Evolutionary conservation across 2,329 filamentous ascomycete species (phyloP).

Genomic region (Rhinocladiella similis): DNA sequence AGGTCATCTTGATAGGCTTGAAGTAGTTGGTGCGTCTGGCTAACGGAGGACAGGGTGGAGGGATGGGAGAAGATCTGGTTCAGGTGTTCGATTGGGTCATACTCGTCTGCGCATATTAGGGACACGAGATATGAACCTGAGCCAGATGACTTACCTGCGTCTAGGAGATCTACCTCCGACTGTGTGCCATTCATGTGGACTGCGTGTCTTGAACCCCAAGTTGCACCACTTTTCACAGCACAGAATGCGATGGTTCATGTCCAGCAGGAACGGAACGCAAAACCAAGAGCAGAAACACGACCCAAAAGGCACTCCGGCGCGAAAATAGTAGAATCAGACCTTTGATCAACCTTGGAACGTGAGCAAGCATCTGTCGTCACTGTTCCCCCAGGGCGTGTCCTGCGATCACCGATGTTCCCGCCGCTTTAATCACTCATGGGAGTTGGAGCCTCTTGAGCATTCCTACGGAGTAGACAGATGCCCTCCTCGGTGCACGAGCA

Average conservation of each 20-base stretch:
- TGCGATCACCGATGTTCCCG: too few species aligned
- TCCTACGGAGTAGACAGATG: too few species aligned
- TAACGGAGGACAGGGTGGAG: constrained; percentile 75
- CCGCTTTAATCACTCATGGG: too few species aligned
- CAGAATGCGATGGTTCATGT: constrained; percentile 2
- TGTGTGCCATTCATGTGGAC: constrained; percentile 26
- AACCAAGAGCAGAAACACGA: background rate
- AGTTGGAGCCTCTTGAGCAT: too few species aligned
- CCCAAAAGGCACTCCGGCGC: too few species aligned
- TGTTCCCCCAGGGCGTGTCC: too few species aligned
- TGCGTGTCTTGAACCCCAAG: background rate
- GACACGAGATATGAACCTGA: background rate
- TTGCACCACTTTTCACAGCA: background rate
- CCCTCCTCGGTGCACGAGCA: too few species aligned
- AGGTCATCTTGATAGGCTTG: constrained; percentile 78
- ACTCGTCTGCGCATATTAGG: constrained; percentile 60
- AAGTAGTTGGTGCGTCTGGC: constrained; percentile 71
- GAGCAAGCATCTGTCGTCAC: too few species aligned
- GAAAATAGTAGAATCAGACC: too few species aligned
- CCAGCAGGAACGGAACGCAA: background rate
- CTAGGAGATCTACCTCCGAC: constrained; percentile 40
- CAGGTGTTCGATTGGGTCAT: constrained; percentile 88
- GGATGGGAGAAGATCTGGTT: constrained; percentile 93
- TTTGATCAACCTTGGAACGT: too few species aligned
- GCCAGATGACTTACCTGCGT: constrained; percentile 40